Evolutionary conservation across 139 green algal species (phyloP), one percentile per base, ranked within the genome.

Genomic region (Chlamydomonas sphaeroides): DNA sequence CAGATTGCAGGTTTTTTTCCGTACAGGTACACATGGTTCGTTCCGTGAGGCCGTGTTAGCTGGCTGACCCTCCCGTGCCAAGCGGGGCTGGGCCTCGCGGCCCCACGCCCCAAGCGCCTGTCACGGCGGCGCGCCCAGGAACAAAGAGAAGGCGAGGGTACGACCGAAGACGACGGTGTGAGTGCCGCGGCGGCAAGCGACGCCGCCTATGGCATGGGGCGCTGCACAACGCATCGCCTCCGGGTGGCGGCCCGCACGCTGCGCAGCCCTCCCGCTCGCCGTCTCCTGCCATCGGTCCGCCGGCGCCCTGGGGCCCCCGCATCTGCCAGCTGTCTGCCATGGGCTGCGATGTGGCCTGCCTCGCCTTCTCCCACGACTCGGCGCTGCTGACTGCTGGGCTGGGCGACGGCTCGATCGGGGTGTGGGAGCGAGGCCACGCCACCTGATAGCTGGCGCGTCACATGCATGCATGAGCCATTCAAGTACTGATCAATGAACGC

Each of bases 351-450:
- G 75, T 82, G 32, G 51, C 32, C 26, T 32, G 10, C 10, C 6
- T 82, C 18, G 41, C 75, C 28, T 82, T 73, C 62, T 71, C 38
- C 3, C 4, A 32, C 20, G 75, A 82, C 32, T n/a, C 38, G 23
- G 14, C 14, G 5, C 23, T 82, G 61, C 42, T 82, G 61, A 62
- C 75, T 41, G 75, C 62, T 11, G 41, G 62, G 5, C 10, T 51
- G 61, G 42, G 33, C 1, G 75, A 82, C 26, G 75, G 75, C 8
- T 49, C 39, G 26, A 21, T 82, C 32, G 32, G 42, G 0, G 75
- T 82, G 75, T 82, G 75, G 75, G 75, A 72, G 42, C n/a, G n/a
- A n/a, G n/a, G n/a, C n/a, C n/a, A n/a, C n/a, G n/a, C n/a, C n/a
- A n/a, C n/a, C n/a, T n/a, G n/a, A n/a, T n/a, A n/a, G n/a, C n/a